Base-by-base conservation (phyloP, 176 grass and related monocot species). In the Bromus sterilis region DNA sequence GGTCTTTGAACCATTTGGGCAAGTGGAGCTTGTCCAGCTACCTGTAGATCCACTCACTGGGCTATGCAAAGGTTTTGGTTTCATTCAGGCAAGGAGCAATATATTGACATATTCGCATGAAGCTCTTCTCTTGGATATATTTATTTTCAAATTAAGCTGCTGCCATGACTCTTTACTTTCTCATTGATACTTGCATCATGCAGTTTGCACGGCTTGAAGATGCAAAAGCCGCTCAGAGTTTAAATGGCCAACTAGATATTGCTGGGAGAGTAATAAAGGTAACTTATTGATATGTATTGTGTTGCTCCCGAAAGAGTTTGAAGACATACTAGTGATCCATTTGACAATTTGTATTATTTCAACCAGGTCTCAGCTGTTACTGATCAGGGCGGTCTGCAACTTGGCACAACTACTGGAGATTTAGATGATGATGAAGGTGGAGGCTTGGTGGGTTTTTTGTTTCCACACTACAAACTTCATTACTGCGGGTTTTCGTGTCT, bases 1-100 rank as follows among this genome's bases (percentile, higher is more conserved):
- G 96, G 96, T 99, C 28, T 99, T 99, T 18, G 96, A 99, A 86
- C 80, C 96, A 79, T 99, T 99, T 88, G 96, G 96, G 9, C 96
- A 89, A 49, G 96, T 99, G 67, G 96, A 99, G 79, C 89, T 99
- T 77, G 89, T 99, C 56, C 96, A 99, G 59, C 86, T 99, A 74
- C 96, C 96, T 59, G 33, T 84, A 83, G 96, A 99, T 83, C 86
- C 90, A 69, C 66, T 91, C 73, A 99, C 93, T 61, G 96, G 96
- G 64, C 77, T 88, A 18, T 99, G 96, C 80, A 99, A 99, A 95
- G 96, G 96, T 34, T 99, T 90, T 71, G 96, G 92, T 81, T 99
- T 99, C 71, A 89, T 99, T 48, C 96, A 99, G 93, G 96, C 84
- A 82, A 82, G 87, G 72, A 26, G 31, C 20, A 0, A 43, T 71